phyloP scores from a whole-genome alignment of 2,329 filamentous ascomycete species.

The Colletotrichum phormii region DNA sequence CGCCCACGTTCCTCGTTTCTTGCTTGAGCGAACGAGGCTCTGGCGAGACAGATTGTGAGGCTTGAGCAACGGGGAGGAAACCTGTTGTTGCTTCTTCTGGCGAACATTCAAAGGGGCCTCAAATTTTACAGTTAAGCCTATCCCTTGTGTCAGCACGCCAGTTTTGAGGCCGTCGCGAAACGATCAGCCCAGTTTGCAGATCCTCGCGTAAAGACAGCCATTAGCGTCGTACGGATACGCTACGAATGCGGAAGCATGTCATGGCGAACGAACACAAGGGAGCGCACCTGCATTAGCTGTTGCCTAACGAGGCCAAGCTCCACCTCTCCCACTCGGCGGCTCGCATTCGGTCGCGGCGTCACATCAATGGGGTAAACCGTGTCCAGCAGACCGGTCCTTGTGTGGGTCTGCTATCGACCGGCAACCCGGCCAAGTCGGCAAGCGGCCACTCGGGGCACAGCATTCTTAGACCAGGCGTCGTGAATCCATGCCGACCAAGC shows the following conservation, averaged over 20 bases:
- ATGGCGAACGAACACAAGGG: not conserved
- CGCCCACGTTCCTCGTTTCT: conserved; percentile 1
- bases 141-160: conserved; percentile 7
- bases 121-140: not conserved
- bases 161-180: conserved; percentile 29
- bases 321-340: conserved; percentile 12
- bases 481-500: conserved; percentile 35
- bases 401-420: conserved; percentile 27
- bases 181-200: conserved; percentile 30
- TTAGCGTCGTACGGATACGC: not conserved
- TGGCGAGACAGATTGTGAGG: not conserved
- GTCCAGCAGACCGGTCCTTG: conserved; percentile 28
- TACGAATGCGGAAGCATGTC: conserved; percentile 22
- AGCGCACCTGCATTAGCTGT: conserved; percentile 10
- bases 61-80: not conserved
- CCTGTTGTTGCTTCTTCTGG: conserved; percentile 1
- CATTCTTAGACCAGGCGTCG: conserved; percentile 32
- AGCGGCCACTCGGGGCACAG: conserved; percentile 35
- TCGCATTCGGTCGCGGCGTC: conserved; percentile 12
- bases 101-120: conserved; percentile 22
- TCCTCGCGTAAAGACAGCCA: conserved; percentile 28
- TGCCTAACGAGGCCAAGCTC: conserved; percentile 37
- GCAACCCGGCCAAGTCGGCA: conserved; percentile 33
- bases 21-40: conserved; percentile 12
- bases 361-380: conserved; percentile 16